phyloP scores from a whole-genome alignment of 164 flowering plant species.

The Echeveria elegans region DNA sequence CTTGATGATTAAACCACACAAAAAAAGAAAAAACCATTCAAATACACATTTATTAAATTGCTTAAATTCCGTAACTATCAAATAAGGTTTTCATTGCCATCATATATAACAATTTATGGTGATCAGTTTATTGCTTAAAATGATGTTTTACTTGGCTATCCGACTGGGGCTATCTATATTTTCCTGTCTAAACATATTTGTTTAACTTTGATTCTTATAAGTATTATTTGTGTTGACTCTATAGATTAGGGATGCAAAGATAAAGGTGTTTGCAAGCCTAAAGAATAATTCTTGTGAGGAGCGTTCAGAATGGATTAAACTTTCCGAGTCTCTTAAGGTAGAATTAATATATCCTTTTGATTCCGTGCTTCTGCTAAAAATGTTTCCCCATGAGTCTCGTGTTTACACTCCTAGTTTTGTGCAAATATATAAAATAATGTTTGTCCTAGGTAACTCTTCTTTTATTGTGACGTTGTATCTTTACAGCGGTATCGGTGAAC shows the following conservation, averaged over 20 bases:
- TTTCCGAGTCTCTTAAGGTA: conserved; percentile 66
- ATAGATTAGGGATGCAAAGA: conserved; percentile 81
- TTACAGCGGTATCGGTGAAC: background rate
- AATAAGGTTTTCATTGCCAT: no score
- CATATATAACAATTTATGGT: no score
- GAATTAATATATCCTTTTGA: conserved; percentile 1
- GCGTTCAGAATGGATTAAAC: conserved; percentile 55
- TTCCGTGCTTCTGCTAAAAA: background rate
- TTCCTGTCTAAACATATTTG: background rate
- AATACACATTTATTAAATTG: no score
- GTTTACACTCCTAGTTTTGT: background rate
- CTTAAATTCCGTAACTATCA: no score
- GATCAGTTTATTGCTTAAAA: no score
- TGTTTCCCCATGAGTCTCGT: background rate
- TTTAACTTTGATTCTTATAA: background rate
- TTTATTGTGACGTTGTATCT: no score
- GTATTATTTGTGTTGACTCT: background rate
- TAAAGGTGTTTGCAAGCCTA: conserved; percentile 59
- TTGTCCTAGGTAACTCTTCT: no score
- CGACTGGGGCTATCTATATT: background rate
- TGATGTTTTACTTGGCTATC: background rate
- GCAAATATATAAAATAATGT: no score
- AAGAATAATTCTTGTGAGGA: conserved; percentile 69
- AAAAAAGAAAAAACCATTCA: no score
- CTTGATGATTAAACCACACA: no score